Evolutionary conservation across 2,329 filamentous ascomycete species (phyloP), one percentile per base, ranked within the genome.

Genomic region (Hyphodiscus sp.): DNA sequence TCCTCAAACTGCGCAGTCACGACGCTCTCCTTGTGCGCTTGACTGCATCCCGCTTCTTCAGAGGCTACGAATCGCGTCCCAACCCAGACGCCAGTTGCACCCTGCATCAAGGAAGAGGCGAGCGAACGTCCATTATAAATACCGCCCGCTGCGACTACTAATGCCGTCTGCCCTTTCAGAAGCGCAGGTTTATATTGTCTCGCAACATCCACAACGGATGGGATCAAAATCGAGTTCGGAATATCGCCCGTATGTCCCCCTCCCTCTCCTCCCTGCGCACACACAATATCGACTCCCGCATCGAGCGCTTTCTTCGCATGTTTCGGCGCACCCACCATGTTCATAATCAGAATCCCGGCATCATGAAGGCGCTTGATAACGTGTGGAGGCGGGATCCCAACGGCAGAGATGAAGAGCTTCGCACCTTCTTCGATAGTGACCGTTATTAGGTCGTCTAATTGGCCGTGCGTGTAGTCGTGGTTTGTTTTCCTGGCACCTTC

Each of bases 241-340:
- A 96, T 83, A 56, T 94, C 86, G 29, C 91, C 91, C 1, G 92
- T 96, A 72, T 97, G 92, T 0, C 91, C 92, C 18, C 92, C 92
- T 1, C 91, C 92, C 70, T 97, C 92, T 49, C 90, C 90, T 46
- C 92, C 92, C 74, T 97, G 92, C 1, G 91, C 85, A 68, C 91
- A 96, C 6, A 97, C 80, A 59, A 96, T 85, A 71, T 97, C 92
- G 10, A 95, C 90, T 44, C 92, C 92, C 0, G 86, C 81, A 48
- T 90, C 82, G 3, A 97, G 75, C 2, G 91, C 91, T 74, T 96
- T 96, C 68, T 86, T 81, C 0, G 91, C 91, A 69, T 97, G 92
- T 68, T 87, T 90, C 1, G 92, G 91, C 64, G 91, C 88, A 0
- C 92, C 92, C 19, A 96, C 91, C 91, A 96, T 96, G 70, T 96